These are phyloP conservation scores for Theobroma cacao DNA, from an alignment of 345 rosid genomes.

Conservation along the genomic window DNA sequence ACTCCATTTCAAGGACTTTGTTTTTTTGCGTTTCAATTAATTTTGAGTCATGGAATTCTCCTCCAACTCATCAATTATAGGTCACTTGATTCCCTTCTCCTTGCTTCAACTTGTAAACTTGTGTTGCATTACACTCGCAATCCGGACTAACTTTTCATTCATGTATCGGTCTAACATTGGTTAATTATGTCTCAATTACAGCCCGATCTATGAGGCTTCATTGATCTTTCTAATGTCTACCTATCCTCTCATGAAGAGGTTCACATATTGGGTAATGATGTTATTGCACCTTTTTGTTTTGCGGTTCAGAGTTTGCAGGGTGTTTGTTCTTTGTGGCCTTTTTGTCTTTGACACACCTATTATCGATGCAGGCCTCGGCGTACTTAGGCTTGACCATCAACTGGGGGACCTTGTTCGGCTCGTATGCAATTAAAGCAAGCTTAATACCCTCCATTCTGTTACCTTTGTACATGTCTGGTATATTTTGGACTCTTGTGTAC, in stretches of 20 bases:
- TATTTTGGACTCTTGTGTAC: constrained; percentile 85
- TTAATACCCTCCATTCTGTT: constrained; percentile 60
- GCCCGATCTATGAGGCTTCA: constrained; percentile 73
- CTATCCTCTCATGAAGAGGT: constrained; percentile 91
- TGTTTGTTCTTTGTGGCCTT: background rate
- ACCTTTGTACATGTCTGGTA: constrained; percentile 71
- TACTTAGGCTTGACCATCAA: constrained; percentile 85
- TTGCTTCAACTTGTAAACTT: background rate
- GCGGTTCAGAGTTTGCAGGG: background rate
- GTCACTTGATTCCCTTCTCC: constrained; percentile 28
- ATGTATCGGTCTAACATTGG: constrained; percentile 15
- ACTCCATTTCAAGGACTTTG: constrained; percentile 76
- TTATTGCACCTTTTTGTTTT: background rate
- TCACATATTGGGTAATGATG: constrained; percentile 78
- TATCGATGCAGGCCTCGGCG: constrained; percentile 73
- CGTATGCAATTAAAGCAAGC: constrained; percentile 79
- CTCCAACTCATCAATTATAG: constrained; percentile 79
- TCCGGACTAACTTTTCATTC: background rate
- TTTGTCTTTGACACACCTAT: constrained; percentile 5
- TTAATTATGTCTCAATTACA: constrained; percentile 29
- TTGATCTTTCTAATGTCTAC: constrained; percentile 83
- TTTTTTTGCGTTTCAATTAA: constrained; percentile 77
- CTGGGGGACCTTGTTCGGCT: constrained; percentile 87
- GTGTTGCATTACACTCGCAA: background rate
- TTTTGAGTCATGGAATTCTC: constrained; percentile 90